Percentiles rank a stretch among this genome's conserved stretches.
phyloP scores from a whole-genome alignment of 768 basidiomycete genomes.

The Lyophyllum atratum region DNA sequence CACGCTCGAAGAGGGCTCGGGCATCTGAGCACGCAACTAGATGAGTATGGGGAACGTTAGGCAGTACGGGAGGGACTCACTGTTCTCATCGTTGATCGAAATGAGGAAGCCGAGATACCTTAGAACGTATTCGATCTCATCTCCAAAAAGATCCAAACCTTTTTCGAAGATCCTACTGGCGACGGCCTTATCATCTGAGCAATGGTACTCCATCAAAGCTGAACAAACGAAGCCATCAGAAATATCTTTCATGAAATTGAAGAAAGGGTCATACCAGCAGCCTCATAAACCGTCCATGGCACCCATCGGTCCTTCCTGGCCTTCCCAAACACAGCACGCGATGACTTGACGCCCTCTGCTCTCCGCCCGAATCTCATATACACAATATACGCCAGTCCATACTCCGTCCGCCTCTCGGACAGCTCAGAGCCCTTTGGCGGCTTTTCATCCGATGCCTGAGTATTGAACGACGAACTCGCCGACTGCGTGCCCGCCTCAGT shows the following conservation, averaged over 20 bases:
- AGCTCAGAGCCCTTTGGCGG: conserved; percentile 55
- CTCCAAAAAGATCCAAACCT: conserved; percentile 81
- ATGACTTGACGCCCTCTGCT: conserved; percentile 83
- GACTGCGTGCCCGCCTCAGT: conserved; percentile 6
- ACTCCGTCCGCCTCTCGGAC: conserved; percentile 64
- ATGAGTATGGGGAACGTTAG: conserved; percentile 1
- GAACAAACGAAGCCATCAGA: conserved; percentile 6
- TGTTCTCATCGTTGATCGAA: conserved; percentile 92
- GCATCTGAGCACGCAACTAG: conserved; percentile 62
- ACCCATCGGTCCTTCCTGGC: conserved; percentile 76
- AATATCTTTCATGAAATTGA: not conserved
- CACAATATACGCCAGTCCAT: conserved; percentile 80
- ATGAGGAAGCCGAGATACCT: conserved; percentile 93
- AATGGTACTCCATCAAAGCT: conserved; percentile 97
- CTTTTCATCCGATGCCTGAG: conserved; percentile 55
- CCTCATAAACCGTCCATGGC: conserved; percentile 93
- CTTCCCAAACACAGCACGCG: conserved; percentile 76
- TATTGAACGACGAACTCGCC: conserved; percentile 37
- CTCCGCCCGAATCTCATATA: conserved; percentile 93
- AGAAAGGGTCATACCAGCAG: conserved; percentile 62
- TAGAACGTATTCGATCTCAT: conserved; percentile 83
- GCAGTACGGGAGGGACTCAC: conserved; percentile 46
- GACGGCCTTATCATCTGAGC: conserved; percentile 72
- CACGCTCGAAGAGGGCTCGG: conserved; percentile 91
- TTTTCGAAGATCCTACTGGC: conserved; percentile 93